Evolutionary conservation across 768 basidiomycete species (phyloP).

Genomic region (Suillus variegatus): DNA sequence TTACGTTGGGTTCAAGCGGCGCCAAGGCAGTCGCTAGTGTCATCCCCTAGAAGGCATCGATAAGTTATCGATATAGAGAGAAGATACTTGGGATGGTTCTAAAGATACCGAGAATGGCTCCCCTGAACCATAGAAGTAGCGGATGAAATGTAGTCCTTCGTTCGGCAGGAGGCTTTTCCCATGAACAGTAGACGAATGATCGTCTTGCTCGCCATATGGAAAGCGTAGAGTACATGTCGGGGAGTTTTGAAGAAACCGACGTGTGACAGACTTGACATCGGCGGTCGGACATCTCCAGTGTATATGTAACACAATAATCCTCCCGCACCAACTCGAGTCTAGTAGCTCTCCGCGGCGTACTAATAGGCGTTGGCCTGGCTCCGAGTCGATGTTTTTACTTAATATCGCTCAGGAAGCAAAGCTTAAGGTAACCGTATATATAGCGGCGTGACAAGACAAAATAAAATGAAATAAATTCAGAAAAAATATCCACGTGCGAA

Average conservation of each 20-base stretch:
- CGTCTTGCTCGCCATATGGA: background rate
- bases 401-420: constrained; percentile 3
- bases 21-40: too few relatives aligned
- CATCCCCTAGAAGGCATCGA: background rate
- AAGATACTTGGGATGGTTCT: background rate
- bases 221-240: background rate
- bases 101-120: background rate
- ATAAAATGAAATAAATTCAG: background rate
- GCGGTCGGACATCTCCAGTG: background rate
- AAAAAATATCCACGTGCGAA: constrained; percentile 2
- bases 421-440: background rate
- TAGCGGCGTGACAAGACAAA: background rate
- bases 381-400: too few relatives aligned
- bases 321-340: background rate
- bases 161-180: constrained; percentile 3
- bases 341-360: background rate
- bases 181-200: background rate
- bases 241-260: constrained; percentile 1
- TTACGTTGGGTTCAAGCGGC: too few relatives aligned
- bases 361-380: background rate
- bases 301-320: background rate
- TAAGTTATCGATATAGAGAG: background rate
- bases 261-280: constrained; percentile 3
- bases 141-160: background rate
- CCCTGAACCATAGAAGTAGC: background rate